phyloP scores from a whole-genome alignment of 2,329 filamentous ascomycete genomes.

The Colletotrichum sansevieriae region DNA sequence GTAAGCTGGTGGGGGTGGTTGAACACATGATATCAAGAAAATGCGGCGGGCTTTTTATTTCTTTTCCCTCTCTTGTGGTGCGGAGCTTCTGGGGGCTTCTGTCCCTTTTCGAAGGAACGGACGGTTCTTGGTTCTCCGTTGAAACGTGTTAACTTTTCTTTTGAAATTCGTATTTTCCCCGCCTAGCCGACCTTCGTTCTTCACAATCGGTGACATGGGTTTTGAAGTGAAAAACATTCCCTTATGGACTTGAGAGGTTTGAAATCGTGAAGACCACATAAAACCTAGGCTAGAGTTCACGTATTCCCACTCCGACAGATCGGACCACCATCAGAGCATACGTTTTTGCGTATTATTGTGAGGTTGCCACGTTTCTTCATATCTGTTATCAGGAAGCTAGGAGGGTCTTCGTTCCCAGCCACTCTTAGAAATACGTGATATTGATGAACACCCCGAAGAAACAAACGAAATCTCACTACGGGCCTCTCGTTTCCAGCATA shows the following conservation, averaged over 20 bases:
- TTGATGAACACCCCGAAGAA: too few species aligned
- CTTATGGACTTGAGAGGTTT: neutral
- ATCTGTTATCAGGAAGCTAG: too few species aligned
- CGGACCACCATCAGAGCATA: too few species aligned
- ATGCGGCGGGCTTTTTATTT: slow-evolving; percentile 9
- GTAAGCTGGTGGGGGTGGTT: slow-evolving; percentile 3
- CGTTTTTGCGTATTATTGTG: too few species aligned
- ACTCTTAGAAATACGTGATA: too few species aligned
- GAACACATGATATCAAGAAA: slow-evolving; percentile 3
- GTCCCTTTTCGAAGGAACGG: slow-evolving; percentile 9
- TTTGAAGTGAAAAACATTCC: fast-evolving
- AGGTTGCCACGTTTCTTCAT: too few species aligned
- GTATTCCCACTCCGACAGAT: too few species aligned
- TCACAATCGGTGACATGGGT: neutral
- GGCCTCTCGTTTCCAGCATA: too few species aligned
- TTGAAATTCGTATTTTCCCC: slow-evolving; percentile 4
- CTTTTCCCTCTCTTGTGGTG: neutral
- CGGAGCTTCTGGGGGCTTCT: slow-evolving; percentile 24
- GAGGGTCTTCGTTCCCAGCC: too few species aligned
- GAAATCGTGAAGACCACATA: neutral
- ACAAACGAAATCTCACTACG: too few species aligned
- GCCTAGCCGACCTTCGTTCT: slow-evolving; percentile 3
- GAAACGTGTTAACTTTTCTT: slow-evolving; percentile 14
- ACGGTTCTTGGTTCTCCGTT: slow-evolving; percentile 11
- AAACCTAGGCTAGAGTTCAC: too few species aligned